Base-by-base conservation (phyloP, 495 filamentous ascomycete species). In the Hypoxylon trugodes region DNA sequence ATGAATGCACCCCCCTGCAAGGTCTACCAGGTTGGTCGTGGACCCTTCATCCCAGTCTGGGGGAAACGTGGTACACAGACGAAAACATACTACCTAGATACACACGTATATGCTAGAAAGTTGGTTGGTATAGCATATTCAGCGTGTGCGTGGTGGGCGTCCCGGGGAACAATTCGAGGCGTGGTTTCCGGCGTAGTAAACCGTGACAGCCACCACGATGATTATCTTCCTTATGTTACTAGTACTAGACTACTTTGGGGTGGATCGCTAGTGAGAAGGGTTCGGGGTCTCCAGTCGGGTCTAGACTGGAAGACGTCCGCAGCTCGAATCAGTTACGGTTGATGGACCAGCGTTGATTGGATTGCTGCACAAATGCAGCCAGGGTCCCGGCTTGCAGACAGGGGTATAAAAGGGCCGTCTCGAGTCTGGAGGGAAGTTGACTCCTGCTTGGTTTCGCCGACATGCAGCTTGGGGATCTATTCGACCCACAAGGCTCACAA, bases 331-430 rank as follows among this genome's bases (percentile, higher is more conserved):
- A 41, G 28, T 60, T 72, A 53, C 57, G 30, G 53, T 63, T 54
- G 53, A 49, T 60, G 61, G 35, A 19, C 25, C 53, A 33, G 26
- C 33, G 53, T 35, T 72, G 69, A 70, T 70, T 72, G 69, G 69
- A 26, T 48, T 56, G 50, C 65, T 59, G 58, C 59, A 60, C 33
- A 7, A 54, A 24, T 57, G 60, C 52, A 28, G 56, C 56, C 52
- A 59, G 67, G 66, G 48, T 61, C 38, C 48, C 41, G 52, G 57
- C 49, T 61, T 65, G 66, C 63, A 61, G 61, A 66, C 69, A 67
- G 46, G 70, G 70, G 52, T 26, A 42, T 57, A 72, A 72, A 71
- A 72, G 67, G 70, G 61, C 70, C 70, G 67, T 72, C 70, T 65
- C 55, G 25, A 58, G 47, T 53, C 50, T 59, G 63, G 67, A 56